Percentiles rank a stretch among this genome's conserved stretches.
Evolutionary conservation across 1,284 basidiomycete genomes (phyloP).

Genomic region (Singerocomus inundabilis): DNA sequence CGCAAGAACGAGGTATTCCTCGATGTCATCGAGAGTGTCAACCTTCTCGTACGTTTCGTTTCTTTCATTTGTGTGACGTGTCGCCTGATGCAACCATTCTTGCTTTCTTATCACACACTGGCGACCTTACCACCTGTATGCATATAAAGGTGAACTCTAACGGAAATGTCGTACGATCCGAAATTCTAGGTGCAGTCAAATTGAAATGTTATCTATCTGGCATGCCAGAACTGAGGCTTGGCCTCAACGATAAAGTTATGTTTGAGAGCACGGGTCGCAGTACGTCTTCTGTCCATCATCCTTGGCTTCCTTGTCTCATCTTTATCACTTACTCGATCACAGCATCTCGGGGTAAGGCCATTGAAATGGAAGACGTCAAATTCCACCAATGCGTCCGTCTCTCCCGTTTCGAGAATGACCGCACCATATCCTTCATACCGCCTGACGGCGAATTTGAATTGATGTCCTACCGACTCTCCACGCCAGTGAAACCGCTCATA

Average conservation of each 20-base stretch:
- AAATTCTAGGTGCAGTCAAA: constrained; percentile 97
- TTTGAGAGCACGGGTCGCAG: constrained; percentile 96
- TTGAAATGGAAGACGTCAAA: constrained; percentile 99
- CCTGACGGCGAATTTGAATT: constrained; percentile 99
- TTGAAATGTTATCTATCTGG: constrained; percentile 99
- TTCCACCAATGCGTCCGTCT: constrained; percentile 99
- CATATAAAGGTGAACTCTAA: constrained; percentile 91
- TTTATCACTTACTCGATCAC: constrained; percentile 1
- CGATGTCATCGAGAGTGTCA: constrained; percentile 97
- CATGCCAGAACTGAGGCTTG: constrained; percentile 96
- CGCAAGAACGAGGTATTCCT: constrained; percentile 99
- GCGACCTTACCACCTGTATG: too few species aligned
- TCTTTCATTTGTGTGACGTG: neutral
- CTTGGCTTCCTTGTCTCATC: neutral
- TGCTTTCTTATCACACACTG: neutral
- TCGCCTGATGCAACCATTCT: neutral
- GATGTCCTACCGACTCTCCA: constrained; percentile 95
- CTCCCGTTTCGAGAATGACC: constrained; percentile 98
- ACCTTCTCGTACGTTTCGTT: constrained; percentile 74
- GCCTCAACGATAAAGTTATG: constrained; percentile 99
- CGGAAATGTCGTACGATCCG: constrained; percentile 95
- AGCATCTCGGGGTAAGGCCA: constrained; percentile 95
- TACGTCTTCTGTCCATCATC: constrained; percentile 40
- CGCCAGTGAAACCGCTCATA: constrained; percentile 95
- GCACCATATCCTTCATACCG: constrained; percentile 98